phyloP scores from a whole-genome alignment of 441 rosid genomes.

The Dalechampia spathulata region DNA sequence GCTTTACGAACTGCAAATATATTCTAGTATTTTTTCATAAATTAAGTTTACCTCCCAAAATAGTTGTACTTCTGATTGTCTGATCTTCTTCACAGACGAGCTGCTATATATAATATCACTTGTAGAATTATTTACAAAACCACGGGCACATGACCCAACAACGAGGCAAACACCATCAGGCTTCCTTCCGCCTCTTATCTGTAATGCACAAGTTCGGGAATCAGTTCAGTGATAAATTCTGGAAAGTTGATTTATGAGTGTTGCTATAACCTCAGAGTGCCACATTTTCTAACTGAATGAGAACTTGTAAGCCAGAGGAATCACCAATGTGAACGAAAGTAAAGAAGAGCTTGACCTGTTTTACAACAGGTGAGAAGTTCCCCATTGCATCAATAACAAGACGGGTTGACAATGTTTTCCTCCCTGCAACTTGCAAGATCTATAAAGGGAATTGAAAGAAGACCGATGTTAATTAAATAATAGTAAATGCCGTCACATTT shows the following conservation, averaged over 20 bases:
- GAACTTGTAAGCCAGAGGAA: too few species aligned
- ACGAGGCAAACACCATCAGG: constrained; percentile 97
- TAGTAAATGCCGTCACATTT: background rate
- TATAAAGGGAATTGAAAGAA: constrained; percentile 14
- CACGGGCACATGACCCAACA: constrained; percentile 93
- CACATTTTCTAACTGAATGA: too few species aligned
- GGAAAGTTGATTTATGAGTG: background rate
- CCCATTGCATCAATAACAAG: constrained; percentile 93
- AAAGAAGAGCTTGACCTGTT: constrained; percentile 52
- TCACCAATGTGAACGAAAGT: too few species aligned
- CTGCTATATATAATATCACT: constrained; percentile 90
- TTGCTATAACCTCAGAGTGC: too few species aligned
- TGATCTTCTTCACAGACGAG: constrained; percentile 58
- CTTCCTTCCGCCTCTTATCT: constrained; percentile 81
- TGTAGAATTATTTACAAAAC: constrained; percentile 61
- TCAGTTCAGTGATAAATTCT: constrained; percentile 2
- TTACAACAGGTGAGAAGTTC: constrained; percentile 85
- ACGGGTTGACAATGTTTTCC: constrained; percentile 53
- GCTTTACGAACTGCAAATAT: constrained; percentile 3
- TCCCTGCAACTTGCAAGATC: constrained; percentile 71
- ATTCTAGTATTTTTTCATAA: constrained; percentile 2
- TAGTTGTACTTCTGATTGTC: constrained; percentile 59
- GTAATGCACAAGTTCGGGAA: constrained; percentile 13
- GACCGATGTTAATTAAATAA: background rate
- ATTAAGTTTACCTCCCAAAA: constrained; percentile 84